Conservation (phyloP, 805 yeast genomes). For the Vanderwaltozyma verrucispora region DNA sequence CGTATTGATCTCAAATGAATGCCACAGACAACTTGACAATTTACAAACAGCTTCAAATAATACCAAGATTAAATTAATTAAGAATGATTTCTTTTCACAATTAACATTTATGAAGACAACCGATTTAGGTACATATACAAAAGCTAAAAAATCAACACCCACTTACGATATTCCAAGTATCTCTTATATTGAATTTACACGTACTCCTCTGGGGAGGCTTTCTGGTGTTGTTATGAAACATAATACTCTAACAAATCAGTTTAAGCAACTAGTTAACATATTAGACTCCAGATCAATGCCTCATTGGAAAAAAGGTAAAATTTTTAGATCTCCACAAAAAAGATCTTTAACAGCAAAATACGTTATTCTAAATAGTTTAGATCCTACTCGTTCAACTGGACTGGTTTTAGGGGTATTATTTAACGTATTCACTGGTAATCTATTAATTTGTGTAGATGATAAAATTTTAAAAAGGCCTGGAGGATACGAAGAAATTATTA, state of each 20-base stretch:
- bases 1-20: slow-evolving; percentile 71
- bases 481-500: slow-evolving; percentile 69
- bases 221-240: slow-evolving; percentile 93
- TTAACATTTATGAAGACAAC: slow-evolving; percentile 52
- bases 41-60: slow-evolving; percentile 35
- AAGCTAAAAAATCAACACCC: slow-evolving; percentile 49
- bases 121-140: slow-evolving; percentile 68
- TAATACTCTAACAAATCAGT: slow-evolving; percentile 77
- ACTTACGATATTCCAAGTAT: slow-evolving; percentile 67
- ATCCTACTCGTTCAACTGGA: slow-evolving; percentile 75
- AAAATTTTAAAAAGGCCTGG: slow-evolving; percentile 71
- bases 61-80: slow-evolving; percentile 22
- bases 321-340: slow-evolving; percentile 31
- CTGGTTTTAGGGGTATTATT: slow-evolving; percentile 70
- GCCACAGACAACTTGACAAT: slow-evolving; percentile 64
- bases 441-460: slow-evolving; percentile 70
- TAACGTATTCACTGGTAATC: slow-evolving; percentile 77
- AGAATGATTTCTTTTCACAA: slow-evolving; percentile 21
- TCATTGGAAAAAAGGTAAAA: slow-evolving; percentile 40
- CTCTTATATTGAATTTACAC: slow-evolving; percentile 87
- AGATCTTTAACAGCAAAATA: slow-evolving; percentile 31
- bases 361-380: slow-evolving; percentile 53
- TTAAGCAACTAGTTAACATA: slow-evolving; percentile 63
- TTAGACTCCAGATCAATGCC: slow-evolving; percentile 45
- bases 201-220: slow-evolving; percentile 82